Conservation (phyloP, 495 filamentous ascomycete species). For the Jackrogersella multiformis region DNA sequence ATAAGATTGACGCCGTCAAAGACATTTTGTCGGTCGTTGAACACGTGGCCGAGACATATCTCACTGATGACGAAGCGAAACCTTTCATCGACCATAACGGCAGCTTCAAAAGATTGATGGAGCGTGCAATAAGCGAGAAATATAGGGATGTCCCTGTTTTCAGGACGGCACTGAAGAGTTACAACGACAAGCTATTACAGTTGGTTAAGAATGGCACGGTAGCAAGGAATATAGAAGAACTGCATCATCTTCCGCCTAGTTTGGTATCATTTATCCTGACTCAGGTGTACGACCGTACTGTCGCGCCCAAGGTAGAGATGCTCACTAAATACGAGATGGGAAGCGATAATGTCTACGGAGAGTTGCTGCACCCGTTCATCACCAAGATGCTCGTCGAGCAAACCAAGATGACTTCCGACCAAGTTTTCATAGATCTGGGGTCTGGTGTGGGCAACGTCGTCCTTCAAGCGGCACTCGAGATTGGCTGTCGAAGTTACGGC, state of each 20-base stretch:
- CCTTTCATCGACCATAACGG: conserved; percentile 75
- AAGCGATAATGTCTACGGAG: conserved; percentile 91
- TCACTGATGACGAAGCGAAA: conserved; percentile 70
- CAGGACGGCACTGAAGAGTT: conserved; percentile 72
- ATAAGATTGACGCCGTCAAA: conserved; percentile 84
- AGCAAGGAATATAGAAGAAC: conserved; percentile 70
- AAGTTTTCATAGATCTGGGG: conserved; percentile 92
- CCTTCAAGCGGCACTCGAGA: conserved; percentile 90
- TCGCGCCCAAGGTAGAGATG: conserved; percentile 84
- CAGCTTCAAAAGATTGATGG: conserved; percentile 76
- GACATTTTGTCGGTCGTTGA: conserved; percentile 86
- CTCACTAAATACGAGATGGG: conserved; percentile 86
- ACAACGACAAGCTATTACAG: conserved; percentile 73
- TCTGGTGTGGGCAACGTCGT: conserved; percentile 96
- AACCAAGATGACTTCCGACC: conserved; percentile 76
- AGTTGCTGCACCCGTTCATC: conserved; percentile 85
- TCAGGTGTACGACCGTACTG: conserved; percentile 90
- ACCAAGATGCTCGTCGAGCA: conserved; percentile 78
- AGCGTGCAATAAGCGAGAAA: conserved; percentile 69
- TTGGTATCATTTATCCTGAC: conserved; percentile 83
- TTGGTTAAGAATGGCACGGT: conserved; percentile 72
- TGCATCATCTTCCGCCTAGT: conserved; percentile 69
- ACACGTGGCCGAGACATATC: conserved; percentile 75
- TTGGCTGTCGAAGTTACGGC: conserved; percentile 94
- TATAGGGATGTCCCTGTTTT: conserved; percentile 73